Conservation (phyloP, 75 land plant species). For the Pinus albicaulis region DNA sequence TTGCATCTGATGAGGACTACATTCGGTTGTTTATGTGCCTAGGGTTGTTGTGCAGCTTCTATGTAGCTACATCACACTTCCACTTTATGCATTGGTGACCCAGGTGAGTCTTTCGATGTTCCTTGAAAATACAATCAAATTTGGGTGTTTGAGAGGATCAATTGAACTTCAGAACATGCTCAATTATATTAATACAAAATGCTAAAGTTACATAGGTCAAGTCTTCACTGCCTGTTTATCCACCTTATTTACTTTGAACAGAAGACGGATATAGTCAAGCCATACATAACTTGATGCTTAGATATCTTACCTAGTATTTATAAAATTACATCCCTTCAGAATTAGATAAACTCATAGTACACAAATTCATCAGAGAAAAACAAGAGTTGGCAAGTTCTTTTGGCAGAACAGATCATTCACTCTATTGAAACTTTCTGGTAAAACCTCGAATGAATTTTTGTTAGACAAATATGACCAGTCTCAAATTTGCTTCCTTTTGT, state of each 20-base stretch:
- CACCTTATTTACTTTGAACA: neutral
- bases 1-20: neutral
- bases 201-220: neutral
- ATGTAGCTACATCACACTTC: conserved; percentile 81
- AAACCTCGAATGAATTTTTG: too few relatives aligned
- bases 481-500: too few relatives aligned
- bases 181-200: neutral
- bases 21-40: conserved; percentile 8
- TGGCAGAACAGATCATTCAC: too few relatives aligned
- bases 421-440: too few relatives aligned
- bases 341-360: too few relatives aligned
- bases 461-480: too few relatives aligned
- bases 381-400: too few relatives aligned
- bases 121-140: neutral
- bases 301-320: neutral
- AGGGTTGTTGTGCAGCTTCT: conserved; percentile 61
- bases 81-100: conserved; percentile 85
- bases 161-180: neutral
- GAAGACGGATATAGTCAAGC: neutral
- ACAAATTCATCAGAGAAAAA: too few relatives aligned
- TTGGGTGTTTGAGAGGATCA: neutral
- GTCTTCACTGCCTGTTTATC: neutral
- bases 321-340: neutral
- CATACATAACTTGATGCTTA: neutral
- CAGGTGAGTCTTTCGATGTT: conserved; percentile 42